phyloP scores from a whole-genome alignment of 257 asterid genomes.

The Agastache rugosa region DNA sequence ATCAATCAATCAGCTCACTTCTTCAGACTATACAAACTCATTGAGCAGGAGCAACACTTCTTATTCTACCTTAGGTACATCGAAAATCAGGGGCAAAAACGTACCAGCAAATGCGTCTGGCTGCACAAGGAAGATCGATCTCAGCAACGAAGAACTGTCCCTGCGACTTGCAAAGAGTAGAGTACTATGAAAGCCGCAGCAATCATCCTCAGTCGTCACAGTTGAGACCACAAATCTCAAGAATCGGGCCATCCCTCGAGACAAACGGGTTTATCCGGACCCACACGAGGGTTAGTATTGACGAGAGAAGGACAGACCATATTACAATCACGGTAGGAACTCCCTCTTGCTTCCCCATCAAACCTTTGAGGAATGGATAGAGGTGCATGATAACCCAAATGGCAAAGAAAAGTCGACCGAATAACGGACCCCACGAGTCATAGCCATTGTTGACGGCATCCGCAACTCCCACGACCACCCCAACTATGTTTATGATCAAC shows the following conservation, averaged over 20 bases:
- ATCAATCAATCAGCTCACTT: constrained; percentile 34
- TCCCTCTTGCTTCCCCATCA: constrained; percentile 74
- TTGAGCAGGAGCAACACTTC: neutral
- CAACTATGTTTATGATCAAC: constrained; percentile 69
- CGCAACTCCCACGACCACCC: constrained; percentile 76
- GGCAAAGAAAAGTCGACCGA: constrained; percentile 79
- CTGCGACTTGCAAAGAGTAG: neutral
- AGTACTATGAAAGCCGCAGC: neutral
- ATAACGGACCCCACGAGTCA: constrained; percentile 91
- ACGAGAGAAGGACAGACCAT: constrained; percentile 83
- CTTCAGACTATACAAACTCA: constrained; percentile 40
- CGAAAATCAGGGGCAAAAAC: constrained; percentile 27
- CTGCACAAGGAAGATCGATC: constrained; percentile 20
- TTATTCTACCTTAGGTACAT: constrained; percentile 35
- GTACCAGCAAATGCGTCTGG: constrained; percentile 34
- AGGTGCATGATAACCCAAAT: constrained; percentile 90
- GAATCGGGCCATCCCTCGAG: constrained; percentile 79
- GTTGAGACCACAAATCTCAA: constrained; percentile 79
- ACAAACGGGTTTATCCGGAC: constrained; percentile 87
- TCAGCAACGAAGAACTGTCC: neutral
- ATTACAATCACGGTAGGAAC: constrained; percentile 86
- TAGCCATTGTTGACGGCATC: constrained; percentile 87
- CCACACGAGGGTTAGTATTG: constrained; percentile 82
- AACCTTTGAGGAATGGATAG: constrained; percentile 89
- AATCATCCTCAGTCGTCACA: constrained; percentile 59